Base-by-base conservation (phyloP, 768 basidiomycete genomes). In the Paxillus rubicundulus region DNA sequence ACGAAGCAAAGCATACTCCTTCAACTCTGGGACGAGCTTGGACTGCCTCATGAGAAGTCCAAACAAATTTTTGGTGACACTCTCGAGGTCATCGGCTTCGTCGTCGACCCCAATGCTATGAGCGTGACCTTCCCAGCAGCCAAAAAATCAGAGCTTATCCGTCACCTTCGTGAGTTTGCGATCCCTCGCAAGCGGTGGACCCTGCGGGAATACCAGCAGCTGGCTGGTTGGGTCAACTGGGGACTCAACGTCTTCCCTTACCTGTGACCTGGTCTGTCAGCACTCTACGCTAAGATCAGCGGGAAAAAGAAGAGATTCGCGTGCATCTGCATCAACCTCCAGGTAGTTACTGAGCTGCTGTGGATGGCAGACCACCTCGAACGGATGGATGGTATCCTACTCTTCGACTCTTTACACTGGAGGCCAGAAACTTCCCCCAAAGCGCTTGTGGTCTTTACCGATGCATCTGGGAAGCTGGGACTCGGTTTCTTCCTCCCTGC, bases 171-270 rank as follows among this genome's bases (percentile, higher is more conserved):
- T 0, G 3, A 0, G 0, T 48, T 48, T 10, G 33, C 33, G 2
- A 21, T 1, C 0, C 16, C 12, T 9, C 2, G 16, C 8, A 4
- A 37, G 9, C 54, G 58, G 0, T 39, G 45, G 40, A 50, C 30
- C 5, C 57, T 71, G 0, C 38, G 50, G 0, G 37, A 62, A 8
- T 75, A 59, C 45, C 61, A 70, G 48, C 44, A 43, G 1, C 45
- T 77, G 0, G 65, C 65, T 0, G 75, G 73, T 0, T 75, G 68
- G 69, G 17, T 67, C 13, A 77, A 77, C 44, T 77, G 75, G 75
- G 51, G 59, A 0, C 59, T 78, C 20, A 77, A 77, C 45, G 67
- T 70, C 18, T 73, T 59, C 42, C 75, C 73, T 0, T 57, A 69
- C 0, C 57, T 77, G 0, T 53, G 61, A 0, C 76, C 75, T 0